Evolutionary conservation across 2,329 filamentous ascomycete genomes (phyloP), one percentile per base, ranked within the genome.

Genomic region (Fusarium lateritium): DNA sequence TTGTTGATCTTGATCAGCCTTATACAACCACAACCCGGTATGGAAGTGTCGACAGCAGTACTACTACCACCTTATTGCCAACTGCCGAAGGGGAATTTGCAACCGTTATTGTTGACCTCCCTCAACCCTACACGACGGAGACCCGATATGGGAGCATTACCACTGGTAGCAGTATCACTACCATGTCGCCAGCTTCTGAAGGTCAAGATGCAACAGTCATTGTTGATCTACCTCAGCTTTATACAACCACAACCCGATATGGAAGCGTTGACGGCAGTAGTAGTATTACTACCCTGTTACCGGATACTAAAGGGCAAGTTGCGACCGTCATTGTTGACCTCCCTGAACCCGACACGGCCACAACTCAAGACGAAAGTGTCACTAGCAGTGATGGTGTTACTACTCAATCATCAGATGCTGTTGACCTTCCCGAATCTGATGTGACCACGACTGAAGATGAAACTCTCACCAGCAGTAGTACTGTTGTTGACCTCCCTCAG

Each of bases 161-260:
- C 24, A 10, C 2, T 31, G 24, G 24, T 5, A 38, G 54, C 11
- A 6, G 15, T 19, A 34, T 28, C 1, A 42, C 17, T 1, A 56
- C 54, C 3, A 11, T 24, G 4, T 6, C 5, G 3, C n/a, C 45
- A 10, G 31, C 33, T 3, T 40, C 7, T 5, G 14, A 11, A 1
- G 50, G 50, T 2, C 19, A 55, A 14, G 26, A 26, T 5, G 56
- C 15, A 1, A 59, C 56, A 7, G 26, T 46, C 3, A 6, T 47
- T 2, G 6, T 59, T 2, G 46, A 62, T 28, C 59, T 59, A 1
- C 57, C 52, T 4, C 57, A 57, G 10, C 42, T 22, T 5, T 60
- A 47, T n/a, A 13, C n/a, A 0, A 60, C 42, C 0, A 21, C 22
- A 2, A 43, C 44, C 6, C 28, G 36, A 3, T 60, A 57, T 13